Evolutionary conservation across 2,329 filamentous ascomycete species (phyloP), one percentile per base, ranked within the genome.

Genomic region (Neofusicoccum kwambonambiense): DNA sequence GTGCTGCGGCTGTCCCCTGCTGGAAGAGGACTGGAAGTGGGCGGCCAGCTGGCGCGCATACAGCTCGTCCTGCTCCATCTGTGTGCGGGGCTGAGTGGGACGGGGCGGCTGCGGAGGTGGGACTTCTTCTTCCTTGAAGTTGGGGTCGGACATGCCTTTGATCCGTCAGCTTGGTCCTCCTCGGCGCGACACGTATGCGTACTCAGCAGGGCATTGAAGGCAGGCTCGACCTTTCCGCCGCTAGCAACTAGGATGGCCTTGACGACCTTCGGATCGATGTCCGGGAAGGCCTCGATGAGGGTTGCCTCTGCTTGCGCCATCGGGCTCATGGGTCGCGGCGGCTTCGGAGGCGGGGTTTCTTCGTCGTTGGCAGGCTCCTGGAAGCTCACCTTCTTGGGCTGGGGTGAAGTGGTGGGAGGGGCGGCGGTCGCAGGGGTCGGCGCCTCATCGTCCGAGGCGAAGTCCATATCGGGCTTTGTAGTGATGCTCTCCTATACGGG

Each of bases 191-290:
- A 15, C 7, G 17, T 34, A 37, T 31, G 73, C 84, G 67, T 83
- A 92, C 91, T 91, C 50, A 99, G 84, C 49, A 99, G 84, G 41
- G 95, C 95, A 79, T 97, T 95, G 80, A 99, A 99, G 13, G 95
- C 94, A 37, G 92, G 91, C 77, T 99, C 95, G 54, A 98, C 89
- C 72, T 90, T 88, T 66, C 93, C 94, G 65, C 89, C 85, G 76
- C 95, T 98, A 13, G 95, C 95, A 27, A 86, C 84, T 68, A 99
- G 80, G 0, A 99, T 90, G 35, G 95, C 95, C 78, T 89, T 96
- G 77, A 99, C 86, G 52, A 99, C 90, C 50, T 87, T 77, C 7
- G 80, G 76, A 62, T 99, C 95, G 67, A 97, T 91, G 64, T 82
- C 85, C 0, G 95, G 95, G 72, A 99, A 99, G 0, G 95, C 95